Evolutionary conservation across 306 rosid genomes (phyloP).

Genomic region (Malus asiatica): DNA sequence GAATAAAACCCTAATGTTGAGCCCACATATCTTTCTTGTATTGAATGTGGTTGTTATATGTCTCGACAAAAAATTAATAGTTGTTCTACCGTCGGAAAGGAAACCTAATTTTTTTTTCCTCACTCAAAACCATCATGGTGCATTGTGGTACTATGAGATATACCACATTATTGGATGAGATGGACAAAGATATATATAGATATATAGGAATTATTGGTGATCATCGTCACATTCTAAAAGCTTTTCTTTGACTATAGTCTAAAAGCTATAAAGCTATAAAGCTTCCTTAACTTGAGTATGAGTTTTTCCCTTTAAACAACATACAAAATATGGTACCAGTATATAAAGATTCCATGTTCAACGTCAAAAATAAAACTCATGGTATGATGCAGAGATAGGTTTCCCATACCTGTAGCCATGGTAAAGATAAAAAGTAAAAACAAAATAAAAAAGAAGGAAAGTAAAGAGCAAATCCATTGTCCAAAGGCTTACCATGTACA

Average conservation of each 20-base stretch:
- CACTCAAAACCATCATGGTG: not conserved
- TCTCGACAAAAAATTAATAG: not conserved
- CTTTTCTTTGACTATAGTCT: not conserved
- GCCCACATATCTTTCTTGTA: too few relatives aligned
- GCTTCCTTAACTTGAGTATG: not conserved
- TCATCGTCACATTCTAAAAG: not conserved
- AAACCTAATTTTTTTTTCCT: not conserved
- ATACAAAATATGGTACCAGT: not conserved
- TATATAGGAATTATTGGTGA: not conserved
- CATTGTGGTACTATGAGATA: not conserved
- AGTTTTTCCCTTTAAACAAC: not conserved
- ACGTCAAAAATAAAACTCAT: constrained; percentile 16
- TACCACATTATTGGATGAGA: not conserved
- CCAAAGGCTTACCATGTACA: not conserved
- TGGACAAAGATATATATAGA: not conserved
- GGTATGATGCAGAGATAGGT: constrained; percentile 10
- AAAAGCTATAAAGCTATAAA: not conserved
- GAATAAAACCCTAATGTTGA: too few relatives aligned
- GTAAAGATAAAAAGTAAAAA: not conserved
- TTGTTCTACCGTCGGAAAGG: not conserved
- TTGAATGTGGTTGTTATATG: too few relatives aligned
- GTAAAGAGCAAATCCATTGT: not conserved
- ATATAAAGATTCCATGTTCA: constrained; percentile 10
- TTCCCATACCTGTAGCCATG: constrained; percentile 12
- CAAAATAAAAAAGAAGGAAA: too few relatives aligned